These are phyloP conservation scores for Aristolochia californica DNA, from an alignment of 164 flowering plant genomes.

Conservation along the genomic window DNA sequence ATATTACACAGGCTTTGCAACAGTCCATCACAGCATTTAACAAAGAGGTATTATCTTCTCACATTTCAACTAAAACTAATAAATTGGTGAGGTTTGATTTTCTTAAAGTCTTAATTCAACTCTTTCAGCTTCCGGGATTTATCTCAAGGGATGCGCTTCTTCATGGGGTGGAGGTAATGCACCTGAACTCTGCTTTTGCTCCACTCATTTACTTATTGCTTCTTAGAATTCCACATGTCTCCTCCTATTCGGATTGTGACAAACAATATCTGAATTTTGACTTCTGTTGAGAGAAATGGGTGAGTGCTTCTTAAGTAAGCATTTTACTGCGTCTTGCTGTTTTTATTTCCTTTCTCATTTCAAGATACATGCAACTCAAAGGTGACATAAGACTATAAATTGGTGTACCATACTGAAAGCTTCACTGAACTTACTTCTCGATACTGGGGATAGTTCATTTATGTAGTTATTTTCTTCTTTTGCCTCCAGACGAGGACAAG, in stretches of 20 bases:
- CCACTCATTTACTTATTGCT: not conserved
- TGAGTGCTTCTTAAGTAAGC: too few species aligned
- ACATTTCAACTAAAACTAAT: not conserved
- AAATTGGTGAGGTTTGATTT: not conserved
- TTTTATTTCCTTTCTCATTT: too few species aligned
- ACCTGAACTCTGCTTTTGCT: not conserved
- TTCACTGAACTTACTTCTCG: too few species aligned
- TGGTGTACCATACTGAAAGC: too few species aligned
- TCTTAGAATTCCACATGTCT: not conserved
- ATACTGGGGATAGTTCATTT: not conserved
- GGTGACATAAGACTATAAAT: too few species aligned
- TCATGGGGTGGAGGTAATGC: slow-evolving; percentile 89
- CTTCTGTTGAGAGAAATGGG: too few species aligned
- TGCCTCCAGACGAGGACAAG: slow-evolving; percentile 85
- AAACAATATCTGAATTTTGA: too few species aligned
- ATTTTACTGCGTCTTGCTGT: too few species aligned
- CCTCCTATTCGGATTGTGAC: too few species aligned
- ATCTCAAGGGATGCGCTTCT: slow-evolving; percentile 74
- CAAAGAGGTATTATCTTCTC: slow-evolving; percentile 48
- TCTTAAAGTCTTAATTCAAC: not conserved
- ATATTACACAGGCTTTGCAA: slow-evolving; percentile 66
- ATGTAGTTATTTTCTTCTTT: not conserved
- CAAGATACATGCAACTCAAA: too few species aligned
- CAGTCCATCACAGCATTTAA: slow-evolving; percentile 59
- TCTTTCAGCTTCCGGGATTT: slow-evolving; percentile 78